A percentile compares a stretch with the other conserved stretches of the same genome.
phyloP scores from a whole-genome alignment of 768 basidiomycete genomes.

The Boletus vermiculosoides region DNA sequence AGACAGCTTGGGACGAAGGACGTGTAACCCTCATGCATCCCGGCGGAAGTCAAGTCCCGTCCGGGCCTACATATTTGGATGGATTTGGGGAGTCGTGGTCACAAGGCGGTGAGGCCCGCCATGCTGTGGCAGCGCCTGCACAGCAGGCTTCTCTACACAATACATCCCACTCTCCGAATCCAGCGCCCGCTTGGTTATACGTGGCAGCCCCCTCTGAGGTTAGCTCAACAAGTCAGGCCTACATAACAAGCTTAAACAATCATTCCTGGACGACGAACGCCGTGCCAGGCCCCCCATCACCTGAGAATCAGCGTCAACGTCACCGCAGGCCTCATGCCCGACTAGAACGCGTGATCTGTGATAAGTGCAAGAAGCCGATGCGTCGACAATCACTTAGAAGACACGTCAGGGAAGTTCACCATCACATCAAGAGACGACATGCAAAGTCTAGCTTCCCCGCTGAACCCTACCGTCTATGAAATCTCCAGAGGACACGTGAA shows the following conservation, averaged over 20 bases:
- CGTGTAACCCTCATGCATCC: not conserved
- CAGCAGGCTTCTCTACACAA: too few relatives aligned
- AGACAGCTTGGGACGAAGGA: not conserved
- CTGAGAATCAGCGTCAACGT: not conserved
- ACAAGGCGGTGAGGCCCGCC: slow-evolving; percentile 1
- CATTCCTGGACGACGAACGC: slow-evolving; percentile 1
- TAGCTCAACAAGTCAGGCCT: not conserved
- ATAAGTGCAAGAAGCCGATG: slow-evolving; percentile 15
- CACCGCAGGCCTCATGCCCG: not conserved
- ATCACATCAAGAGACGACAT: slow-evolving; percentile 15
- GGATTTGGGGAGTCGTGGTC: not conserved
- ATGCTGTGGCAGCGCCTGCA: slow-evolving; percentile 22
- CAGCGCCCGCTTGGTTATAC: not conserved
- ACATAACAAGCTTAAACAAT: not conserved
- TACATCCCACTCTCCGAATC: not conserved
- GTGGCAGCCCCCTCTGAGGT: not conserved
- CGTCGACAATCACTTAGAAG: slow-evolving; percentile 17
- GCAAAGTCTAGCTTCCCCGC: not conserved
- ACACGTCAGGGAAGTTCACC: slow-evolving; percentile 22
- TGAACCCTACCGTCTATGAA: not conserved
- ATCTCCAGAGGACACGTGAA: slow-evolving; percentile 4
- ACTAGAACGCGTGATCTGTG: not conserved
- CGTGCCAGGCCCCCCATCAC: slow-evolving; percentile 2
- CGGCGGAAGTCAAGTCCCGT: slow-evolving; percentile 10
- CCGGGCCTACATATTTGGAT: slow-evolving; percentile 1